Conservation (phyloP, 495 filamentous ascomycete species). For the Penicillium paxilli region DNA sequence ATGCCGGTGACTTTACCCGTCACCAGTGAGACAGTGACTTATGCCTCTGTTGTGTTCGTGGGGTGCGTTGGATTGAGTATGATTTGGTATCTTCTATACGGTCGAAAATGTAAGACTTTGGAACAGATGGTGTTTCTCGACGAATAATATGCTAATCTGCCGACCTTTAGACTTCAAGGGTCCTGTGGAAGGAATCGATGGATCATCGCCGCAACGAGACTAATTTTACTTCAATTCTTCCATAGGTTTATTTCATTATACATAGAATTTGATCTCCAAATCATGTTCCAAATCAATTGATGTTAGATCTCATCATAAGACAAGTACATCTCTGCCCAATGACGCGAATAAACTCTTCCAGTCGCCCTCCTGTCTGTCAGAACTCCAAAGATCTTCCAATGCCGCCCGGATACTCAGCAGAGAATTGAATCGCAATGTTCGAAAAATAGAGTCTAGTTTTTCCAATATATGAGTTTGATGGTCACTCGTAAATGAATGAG, state of each 20-base stretch:
- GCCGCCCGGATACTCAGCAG: constrained; percentile 13
- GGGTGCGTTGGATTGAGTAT: not conserved
- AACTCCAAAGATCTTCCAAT: constrained; percentile 10
- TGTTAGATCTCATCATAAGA: constrained; percentile 9
- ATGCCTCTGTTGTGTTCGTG: not conserved
- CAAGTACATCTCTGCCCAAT: constrained; percentile 16
- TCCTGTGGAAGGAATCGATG: not conserved
- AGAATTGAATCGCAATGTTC: constrained; percentile 13
- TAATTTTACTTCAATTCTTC: too few relatives aligned
- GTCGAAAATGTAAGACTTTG: not conserved
- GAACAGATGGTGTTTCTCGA: not conserved
- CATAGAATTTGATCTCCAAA: too few relatives aligned
- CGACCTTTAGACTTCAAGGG: not conserved
- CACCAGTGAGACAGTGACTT: not conserved
- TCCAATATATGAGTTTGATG: constrained; percentile 14
- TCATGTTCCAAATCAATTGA: too few relatives aligned
- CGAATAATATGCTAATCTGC: not conserved
- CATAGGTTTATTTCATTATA: too few relatives aligned
- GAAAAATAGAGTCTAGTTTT: constrained; percentile 14
- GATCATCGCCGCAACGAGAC: not conserved
- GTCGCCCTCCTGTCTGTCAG: constrained; percentile 8
- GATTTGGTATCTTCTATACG: not conserved
- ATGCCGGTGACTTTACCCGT: not conserved
- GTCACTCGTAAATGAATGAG: constrained; percentile 13
- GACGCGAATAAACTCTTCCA: constrained; percentile 18